Percentiles rank a stretch among this genome's conserved stretches.
Conservation (phyloP, 306 rosid genomes). For the Prosopis cineraria region DNA sequence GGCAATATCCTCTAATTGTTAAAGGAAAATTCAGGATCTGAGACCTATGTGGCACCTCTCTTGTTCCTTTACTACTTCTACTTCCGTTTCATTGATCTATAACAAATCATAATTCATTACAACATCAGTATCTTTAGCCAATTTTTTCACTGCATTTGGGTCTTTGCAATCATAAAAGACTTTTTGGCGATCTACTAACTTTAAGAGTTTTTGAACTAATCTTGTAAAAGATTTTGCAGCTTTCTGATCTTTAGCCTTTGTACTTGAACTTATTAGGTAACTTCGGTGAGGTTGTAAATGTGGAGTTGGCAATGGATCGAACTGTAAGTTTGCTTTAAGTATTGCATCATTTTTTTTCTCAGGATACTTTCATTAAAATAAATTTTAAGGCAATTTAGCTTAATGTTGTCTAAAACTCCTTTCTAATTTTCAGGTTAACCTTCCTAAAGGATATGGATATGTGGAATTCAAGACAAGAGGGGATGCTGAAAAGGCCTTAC, state of each 20-base stretch:
- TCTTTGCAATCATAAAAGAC: neutral
- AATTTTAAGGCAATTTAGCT: neutral
- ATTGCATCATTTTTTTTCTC: slow-evolving; percentile 3
- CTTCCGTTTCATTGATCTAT: neutral
- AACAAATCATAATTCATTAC: neutral
- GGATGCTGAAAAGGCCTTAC: slow-evolving; percentile 88
- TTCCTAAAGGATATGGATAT: slow-evolving; percentile 94
- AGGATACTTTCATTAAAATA: neutral
- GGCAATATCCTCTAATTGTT: slow-evolving; percentile 5
- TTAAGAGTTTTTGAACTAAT: neutral
- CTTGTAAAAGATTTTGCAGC: slow-evolving; percentile 17
- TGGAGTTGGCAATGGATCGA: slow-evolving; percentile 94
- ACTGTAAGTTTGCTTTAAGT: slow-evolving; percentile 58
- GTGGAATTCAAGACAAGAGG: slow-evolving; percentile 91
- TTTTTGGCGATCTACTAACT: neutral
- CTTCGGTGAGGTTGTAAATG: slow-evolving; percentile 88
- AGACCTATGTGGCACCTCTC: neutral
- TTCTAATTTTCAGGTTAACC: slow-evolving; percentile 67
- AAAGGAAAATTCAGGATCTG: slow-evolving; percentile 4
- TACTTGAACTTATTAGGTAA: slow-evolving; percentile 55
- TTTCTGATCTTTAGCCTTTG: neutral
- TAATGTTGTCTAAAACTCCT: slow-evolving; percentile 2
- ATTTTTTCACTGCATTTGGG: slow-evolving; percentile 1
- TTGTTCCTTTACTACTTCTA: neutral
- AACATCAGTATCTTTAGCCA: neutral